Percentiles rank a stretch among this genome's conserved stretches.
Conservation (phyloP, 2,329 filamentous ascomycete species). For the Neonectria neomacrospora region DNA sequence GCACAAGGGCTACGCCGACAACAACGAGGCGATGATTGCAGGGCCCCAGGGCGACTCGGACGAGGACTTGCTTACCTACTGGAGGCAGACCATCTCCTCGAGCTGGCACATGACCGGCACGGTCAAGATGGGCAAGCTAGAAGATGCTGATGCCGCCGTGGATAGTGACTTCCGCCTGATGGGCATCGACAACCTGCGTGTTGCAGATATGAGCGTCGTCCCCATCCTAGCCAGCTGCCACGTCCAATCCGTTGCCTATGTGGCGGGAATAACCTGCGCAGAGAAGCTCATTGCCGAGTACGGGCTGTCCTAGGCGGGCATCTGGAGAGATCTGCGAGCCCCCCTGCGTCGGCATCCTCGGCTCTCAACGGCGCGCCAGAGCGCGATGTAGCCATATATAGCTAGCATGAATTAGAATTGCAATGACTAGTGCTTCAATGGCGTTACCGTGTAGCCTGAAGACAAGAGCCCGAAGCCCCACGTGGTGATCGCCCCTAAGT, state of each 20-base stretch:
- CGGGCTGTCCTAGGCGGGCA: background rate
- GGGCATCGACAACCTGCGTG: conserved; percentile 34
- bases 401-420: background rate
- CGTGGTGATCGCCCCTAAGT: background rate
- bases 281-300: conserved; percentile 52
- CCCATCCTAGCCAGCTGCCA: conserved; percentile 60
- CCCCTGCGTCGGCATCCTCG: background rate
- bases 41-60: conserved; percentile 61
- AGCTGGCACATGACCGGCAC: conserved; percentile 69
- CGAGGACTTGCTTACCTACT: conserved; percentile 62
- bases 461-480: background rate
- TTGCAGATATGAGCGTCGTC: conserved; percentile 40
- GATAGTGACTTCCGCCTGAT: conserved; percentile 48
- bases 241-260: conserved; percentile 64
- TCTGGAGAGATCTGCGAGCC: background rate
- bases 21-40: conserved; percentile 54
- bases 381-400: background rate
- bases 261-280: conserved; percentile 62
- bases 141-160: conserved; percentile 57
- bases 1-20: conserved; percentile 55
- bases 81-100: conserved; percentile 55
- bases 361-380: background rate
- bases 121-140: conserved; percentile 63
- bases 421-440: background rate
- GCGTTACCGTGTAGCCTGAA: background rate